Percentiles rank a stretch among this genome's conserved stretches.
Conservation (phyloP, 129 eudicot genomes). For the Cynara cardunculus region DNA sequence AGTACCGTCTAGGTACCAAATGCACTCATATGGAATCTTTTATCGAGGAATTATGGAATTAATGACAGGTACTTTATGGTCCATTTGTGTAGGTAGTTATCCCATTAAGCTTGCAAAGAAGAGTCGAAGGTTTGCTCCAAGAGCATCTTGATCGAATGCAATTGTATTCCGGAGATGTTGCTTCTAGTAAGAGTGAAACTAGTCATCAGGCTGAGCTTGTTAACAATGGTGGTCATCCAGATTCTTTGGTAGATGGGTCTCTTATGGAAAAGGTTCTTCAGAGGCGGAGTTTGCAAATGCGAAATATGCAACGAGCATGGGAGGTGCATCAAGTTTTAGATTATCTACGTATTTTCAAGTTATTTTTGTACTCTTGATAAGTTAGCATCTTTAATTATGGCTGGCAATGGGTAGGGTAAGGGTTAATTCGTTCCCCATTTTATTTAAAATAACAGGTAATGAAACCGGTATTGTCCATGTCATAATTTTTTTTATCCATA, state of each 20-base stretch:
- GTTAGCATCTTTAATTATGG: background rate
- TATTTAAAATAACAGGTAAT: too few relatives aligned
- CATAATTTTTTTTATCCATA: too few relatives aligned
- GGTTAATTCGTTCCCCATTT: too few relatives aligned
- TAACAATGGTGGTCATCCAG: constrained; percentile 48
- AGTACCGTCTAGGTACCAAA: background rate
- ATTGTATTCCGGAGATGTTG: constrained; percentile 28
- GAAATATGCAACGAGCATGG: constrained; percentile 98
- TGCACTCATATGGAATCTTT: background rate
- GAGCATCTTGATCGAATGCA: constrained; percentile 85
- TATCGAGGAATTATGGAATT: constrained; percentile 3
- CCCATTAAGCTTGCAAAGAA: constrained; percentile 92
- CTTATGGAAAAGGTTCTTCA: constrained; percentile 96
- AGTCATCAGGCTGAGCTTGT: constrained; percentile 32
- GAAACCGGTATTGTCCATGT: too few relatives aligned
- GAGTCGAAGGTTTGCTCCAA: constrained; percentile 91
- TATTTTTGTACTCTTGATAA: constrained; percentile 3
- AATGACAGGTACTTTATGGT: constrained; percentile 21
- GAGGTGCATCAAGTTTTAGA: constrained; percentile 46
- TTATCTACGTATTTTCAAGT: constrained; percentile 3
- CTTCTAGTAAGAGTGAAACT: constrained; percentile 24
- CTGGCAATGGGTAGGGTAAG: too few relatives aligned
- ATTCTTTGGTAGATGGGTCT: constrained; percentile 67
- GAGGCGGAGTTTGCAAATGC: constrained; percentile 86
- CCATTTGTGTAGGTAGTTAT: constrained; percentile 62